Base-by-base conservation (phyloP, 2,329 filamentous ascomycete species). In the Verticillium nubilum region DNA sequence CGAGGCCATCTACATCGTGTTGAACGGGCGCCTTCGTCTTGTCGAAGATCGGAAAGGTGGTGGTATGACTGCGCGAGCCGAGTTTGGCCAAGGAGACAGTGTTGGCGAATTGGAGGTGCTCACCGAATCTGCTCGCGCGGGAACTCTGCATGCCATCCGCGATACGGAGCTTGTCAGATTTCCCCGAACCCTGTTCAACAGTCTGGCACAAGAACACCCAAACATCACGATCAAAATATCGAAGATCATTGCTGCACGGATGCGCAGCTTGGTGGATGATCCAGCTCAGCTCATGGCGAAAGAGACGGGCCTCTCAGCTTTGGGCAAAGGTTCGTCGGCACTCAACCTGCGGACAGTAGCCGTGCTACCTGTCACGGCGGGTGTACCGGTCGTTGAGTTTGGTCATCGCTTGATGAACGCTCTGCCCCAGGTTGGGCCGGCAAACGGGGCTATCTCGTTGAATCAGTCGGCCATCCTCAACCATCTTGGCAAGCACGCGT, bases 171-270 rank as follows among this genome's bases (percentile, higher is more conserved):
- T 99, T 28, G 94, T 96, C 60, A 98, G 97, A 68, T 97, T 99
- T 61, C 95, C 95, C 1, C 90, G 94, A 60, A 97, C 92, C 0
- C 78, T 99, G 1, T 99, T 99, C 80, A 99, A 99, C 78, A 99
- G 95, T 69, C 84, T 99, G 58, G 95, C 95, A 0, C 89, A 97
- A 70, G 95, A 99, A 69, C 95, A 99, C 69, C 95, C 95, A 5
- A 96, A 92, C 52, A 99, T 99, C 69, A 98, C 95, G 0, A 98
- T 99, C 73, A 97, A 98, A 74, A 96, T 99, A 28, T 98, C 95
- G 1, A 99, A 98, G 73, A 95, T 99, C 66, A 97, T 99, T 67
- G 95, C 95, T 0, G 92, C 93, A 35, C 87, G 95, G 3, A 98
- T 99, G 95, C 84, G 94, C 62, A 85, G 91, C 50, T 76, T 97